phyloP scores from a whole-genome alignment of 1,284 basidiomycete genomes.

The Butyriboletus appendiculatus region DNA sequence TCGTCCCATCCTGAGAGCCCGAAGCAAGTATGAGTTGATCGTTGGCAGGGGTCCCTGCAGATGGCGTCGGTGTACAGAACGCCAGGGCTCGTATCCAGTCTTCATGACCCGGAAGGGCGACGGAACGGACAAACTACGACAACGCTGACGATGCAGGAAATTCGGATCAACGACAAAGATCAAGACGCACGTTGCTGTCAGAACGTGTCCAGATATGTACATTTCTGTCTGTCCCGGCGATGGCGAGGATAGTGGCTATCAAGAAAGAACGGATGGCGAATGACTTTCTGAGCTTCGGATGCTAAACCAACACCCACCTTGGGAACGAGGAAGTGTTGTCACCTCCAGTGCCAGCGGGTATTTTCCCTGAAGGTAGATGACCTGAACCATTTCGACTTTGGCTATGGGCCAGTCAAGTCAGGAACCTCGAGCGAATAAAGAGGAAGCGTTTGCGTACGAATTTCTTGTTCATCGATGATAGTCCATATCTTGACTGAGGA shows the following conservation, averaged over 20 bases:
- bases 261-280: not conserved
- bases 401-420: constrained; percentile 35
- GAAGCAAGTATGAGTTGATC: constrained; percentile 72
- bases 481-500: constrained; percentile 74
- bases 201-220: constrained; percentile 77
- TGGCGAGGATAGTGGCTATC: constrained; percentile 71
- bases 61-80: constrained; percentile 47
- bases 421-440: not conserved
- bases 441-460: constrained; percentile 32
- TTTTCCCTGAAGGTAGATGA: constrained; percentile 64
- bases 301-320: constrained; percentile 57
- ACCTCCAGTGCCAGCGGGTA: constrained; percentile 76
- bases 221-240: constrained; percentile 74
- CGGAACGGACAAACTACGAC: constrained; percentile 57
- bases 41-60: constrained; percentile 16
- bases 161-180: not conserved
- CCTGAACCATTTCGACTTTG: constrained; percentile 54
- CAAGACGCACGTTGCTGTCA: constrained; percentile 39
- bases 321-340: constrained; percentile 62
- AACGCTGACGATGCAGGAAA: not conserved
- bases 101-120: constrained; percentile 83
- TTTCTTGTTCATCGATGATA: constrained; percentile 32
- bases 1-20: constrained; percentile 90
- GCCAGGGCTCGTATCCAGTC: constrained; percentile 89
- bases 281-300: not conserved